phyloP scores from a whole-genome alignment of 345 rosid genomes.

The sweet orange (Citrus sinensis) region DNA sequence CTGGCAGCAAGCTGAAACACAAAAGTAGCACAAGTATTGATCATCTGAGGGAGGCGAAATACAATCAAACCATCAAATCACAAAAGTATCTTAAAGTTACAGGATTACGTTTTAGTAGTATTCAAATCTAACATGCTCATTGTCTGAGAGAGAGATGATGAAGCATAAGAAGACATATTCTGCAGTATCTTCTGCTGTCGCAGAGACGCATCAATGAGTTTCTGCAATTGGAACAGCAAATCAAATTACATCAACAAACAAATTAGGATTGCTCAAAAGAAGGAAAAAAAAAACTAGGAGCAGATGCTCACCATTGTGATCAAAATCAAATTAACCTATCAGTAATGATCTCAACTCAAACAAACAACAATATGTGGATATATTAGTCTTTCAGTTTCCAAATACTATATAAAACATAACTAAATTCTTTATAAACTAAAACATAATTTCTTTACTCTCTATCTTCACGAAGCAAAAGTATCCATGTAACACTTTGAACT shows the following conservation, averaged over 20 bases:
- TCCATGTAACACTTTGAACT: background rate
- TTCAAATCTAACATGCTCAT: conserved; percentile 40
- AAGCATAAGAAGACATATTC: conserved; percentile 53
- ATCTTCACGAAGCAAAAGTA: too few relatives aligned
- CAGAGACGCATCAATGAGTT: conserved; percentile 63
- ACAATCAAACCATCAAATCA: conserved; percentile 3
- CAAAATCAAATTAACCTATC: background rate
- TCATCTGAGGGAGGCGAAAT: background rate
- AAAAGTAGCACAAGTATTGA: background rate
- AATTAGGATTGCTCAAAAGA: too few relatives aligned
- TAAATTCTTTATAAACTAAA: background rate
- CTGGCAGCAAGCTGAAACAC: conserved; percentile 41
- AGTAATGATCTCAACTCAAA: background rate
- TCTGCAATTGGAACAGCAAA: conserved; percentile 40
- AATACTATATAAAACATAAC: background rate
- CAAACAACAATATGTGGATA: background rate
- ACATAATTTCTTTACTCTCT: background rate
- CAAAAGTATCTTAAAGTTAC: background rate
- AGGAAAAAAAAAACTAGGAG: background rate
- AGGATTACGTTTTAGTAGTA: conserved; percentile 39
- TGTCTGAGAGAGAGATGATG: conserved; percentile 45
- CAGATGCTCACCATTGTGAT: background rate
- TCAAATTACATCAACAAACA: background rate
- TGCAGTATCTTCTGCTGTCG: conserved; percentile 75
- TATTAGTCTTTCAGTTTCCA: background rate